Base-by-base conservation (phyloP, 495 filamentous ascomycete species). In the Cercophora scortea region DNA sequence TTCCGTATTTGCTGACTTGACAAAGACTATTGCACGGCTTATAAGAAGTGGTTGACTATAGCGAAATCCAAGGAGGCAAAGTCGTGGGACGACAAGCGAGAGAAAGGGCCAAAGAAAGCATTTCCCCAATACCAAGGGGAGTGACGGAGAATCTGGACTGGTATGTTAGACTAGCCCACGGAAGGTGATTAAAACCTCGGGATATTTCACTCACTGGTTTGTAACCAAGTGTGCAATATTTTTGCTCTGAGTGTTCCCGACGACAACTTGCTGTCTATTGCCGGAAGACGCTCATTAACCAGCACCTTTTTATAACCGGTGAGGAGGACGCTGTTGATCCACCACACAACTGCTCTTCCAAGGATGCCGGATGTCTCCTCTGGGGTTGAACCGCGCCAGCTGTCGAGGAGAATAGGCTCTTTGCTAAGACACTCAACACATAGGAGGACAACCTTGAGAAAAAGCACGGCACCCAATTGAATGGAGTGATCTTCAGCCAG, bases 31-130 rank as follows among this genome's bases (percentile, higher is more conserved):
- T 0, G 78, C 69, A 13, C 74, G 64, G 32, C 78, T 71, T 11
- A 88, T 78, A 3, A 89, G 67, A 35, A 82, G 60, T 10, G 84
- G 82, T 54, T 87, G 84, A 11, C 73, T 76, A 48, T 83, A 81
- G 38, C 75, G 81, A 57, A 88, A 83, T 0, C 71, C 66, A 9
- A 79, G 79, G 1, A 85, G 66, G 33, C 72, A 78, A 0, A 79
- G 59, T 39, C 84, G 70, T 0, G 83, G 78, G 3, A 74, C 62
- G 39, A 84, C 63, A 3, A 69, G 75, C 3, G 72, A 54, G 3
- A 78, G 52, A 8, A 86, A 67, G 8, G 71, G 73, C 60, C 61
- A 67, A 50, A 69, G 75, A 42, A 83, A 64, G 38, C 70, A 76
- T 34, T 61, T 66, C 19, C 83, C 55, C 8, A 72, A 65, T 2